Conservation (phyloP, 228 moss, liverwort and hornwort genomes). For the Sphagnum fallax region DNA sequence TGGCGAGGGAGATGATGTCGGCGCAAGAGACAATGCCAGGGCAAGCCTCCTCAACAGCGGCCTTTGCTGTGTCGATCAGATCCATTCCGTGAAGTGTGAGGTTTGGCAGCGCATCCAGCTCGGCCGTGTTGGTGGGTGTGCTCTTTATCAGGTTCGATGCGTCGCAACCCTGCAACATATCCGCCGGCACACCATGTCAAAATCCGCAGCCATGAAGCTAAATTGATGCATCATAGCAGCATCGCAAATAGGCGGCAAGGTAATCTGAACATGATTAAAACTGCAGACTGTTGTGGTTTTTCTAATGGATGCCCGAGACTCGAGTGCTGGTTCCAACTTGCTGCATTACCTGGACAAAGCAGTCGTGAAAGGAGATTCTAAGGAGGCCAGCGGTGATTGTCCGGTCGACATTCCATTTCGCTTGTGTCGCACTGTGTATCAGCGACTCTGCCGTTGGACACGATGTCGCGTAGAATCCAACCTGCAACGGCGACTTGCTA, state of each 20-base stretch:
- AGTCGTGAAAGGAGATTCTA: slow-evolving; percentile 51
- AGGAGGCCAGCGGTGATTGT: slow-evolving; percentile 30
- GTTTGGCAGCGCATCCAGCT: slow-evolving; percentile 29
- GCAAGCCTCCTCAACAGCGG: slow-evolving; percentile 23
- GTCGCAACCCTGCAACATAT: slow-evolving; percentile 32
- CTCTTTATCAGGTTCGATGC: slow-evolving; percentile 34
- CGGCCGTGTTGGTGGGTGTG: slow-evolving; percentile 6
- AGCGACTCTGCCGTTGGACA: slow-evolving; percentile 2
- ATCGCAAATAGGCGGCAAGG: no score
- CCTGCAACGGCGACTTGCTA: not conserved
- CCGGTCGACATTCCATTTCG: not conserved
- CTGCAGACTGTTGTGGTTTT: no score
- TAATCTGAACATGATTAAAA: no score
- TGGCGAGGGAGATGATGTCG: slow-evolving; percentile 31
- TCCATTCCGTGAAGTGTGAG: slow-evolving; percentile 23
- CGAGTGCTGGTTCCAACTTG: no score
- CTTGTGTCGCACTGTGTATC: not conserved
- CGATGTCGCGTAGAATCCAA: not conserved
- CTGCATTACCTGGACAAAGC: slow-evolving; percentile 27
- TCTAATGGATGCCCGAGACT: no score
- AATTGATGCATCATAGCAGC: no score
- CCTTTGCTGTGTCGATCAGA: slow-evolving; percentile 22
- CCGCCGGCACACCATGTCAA: not conserved
- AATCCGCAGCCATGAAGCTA: no score
- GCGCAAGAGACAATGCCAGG: slow-evolving; percentile 38